These are phyloP conservation scores for Bothriochloa decipiens DNA, from an alignment of 176 grass and related monocot species.

Conservation along the genomic window DNA sequence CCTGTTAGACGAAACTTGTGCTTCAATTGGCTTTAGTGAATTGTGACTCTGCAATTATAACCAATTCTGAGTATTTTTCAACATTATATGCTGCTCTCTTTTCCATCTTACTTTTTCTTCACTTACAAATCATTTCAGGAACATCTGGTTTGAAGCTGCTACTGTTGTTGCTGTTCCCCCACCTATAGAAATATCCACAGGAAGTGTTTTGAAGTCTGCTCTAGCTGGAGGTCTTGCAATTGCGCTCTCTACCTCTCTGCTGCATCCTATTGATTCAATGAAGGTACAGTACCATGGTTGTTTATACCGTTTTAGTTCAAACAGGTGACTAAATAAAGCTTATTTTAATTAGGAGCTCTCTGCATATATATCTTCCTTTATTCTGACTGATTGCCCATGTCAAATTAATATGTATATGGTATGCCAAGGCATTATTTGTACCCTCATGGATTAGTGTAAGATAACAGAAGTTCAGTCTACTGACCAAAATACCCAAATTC, in stretches of 20 bases:
- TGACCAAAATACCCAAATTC: conserved; percentile 1
- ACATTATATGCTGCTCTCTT: conserved; percentile 8
- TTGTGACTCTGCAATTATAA: neutral
- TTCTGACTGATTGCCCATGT: neutral
- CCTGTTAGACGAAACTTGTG: neutral
- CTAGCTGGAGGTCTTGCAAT: conserved; percentile 96
- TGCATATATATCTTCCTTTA: neutral
- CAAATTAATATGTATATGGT: neutral
- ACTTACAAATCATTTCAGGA: conserved; percentile 60
- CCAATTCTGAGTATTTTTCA: neutral
- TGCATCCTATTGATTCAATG: conserved; percentile 97
- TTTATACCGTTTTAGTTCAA: conserved; percentile 26
- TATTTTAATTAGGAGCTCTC: neutral
- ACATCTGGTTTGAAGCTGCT: conserved; percentile 98
- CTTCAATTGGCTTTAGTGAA: conserved; percentile 6
- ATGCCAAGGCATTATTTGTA: conserved; percentile 16
- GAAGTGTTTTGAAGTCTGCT: conserved; percentile 91
- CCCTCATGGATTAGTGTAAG: neutral
- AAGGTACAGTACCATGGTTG: conserved; percentile 59
- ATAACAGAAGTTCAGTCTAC: conserved; percentile 10
- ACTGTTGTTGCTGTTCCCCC: conserved; percentile 88
- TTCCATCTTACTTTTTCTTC: conserved; percentile 39
- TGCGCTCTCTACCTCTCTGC: conserved; percentile 86
- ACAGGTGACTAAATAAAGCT: neutral
- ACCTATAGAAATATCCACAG: conserved; percentile 82